phyloP scores from a whole-genome alignment of 1,284 basidiomycete genomes.

The Blastosporella zonata region DNA sequence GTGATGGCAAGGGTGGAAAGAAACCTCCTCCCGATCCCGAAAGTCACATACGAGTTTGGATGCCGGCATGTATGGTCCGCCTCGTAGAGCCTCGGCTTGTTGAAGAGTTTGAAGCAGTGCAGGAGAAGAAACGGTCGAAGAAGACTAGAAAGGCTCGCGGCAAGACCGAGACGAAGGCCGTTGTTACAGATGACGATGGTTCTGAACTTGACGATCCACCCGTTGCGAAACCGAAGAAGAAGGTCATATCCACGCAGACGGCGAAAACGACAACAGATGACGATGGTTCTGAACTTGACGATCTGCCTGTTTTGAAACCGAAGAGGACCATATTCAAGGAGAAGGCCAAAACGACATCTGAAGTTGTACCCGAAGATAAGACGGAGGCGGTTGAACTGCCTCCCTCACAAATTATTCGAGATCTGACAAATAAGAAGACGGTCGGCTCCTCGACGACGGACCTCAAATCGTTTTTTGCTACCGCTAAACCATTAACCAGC shows the following conservation, averaged over 20 bases:
- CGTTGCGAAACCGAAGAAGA: constrained; percentile 1
- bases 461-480: constrained; percentile 14
- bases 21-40: constrained; percentile 46
- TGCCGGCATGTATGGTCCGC: constrained; percentile 73
- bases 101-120: constrained; percentile 52
- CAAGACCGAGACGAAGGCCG: constrained; percentile 18
- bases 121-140: constrained; percentile 48
- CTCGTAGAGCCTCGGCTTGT: constrained; percentile 63
- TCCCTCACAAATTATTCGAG: constrained; percentile 9
- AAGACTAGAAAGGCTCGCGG: constrained; percentile 41
- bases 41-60: constrained; percentile 62
- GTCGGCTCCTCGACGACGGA: background rate
- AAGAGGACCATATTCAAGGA: no score
- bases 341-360: no score
- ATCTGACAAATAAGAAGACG: constrained; percentile 17
- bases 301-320: background rate
- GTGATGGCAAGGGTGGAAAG: constrained; percentile 30
- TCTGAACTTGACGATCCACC: background rate
- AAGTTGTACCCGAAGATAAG: background rate
- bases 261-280: constrained; percentile 1
- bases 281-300: background rate
- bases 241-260: background rate
- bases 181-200: constrained; percentile 6
- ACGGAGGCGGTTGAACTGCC: background rate
- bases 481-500: constrained; percentile 10